A percentile compares a stretch with the other conserved stretches of the same genome.
phyloP scores from a whole-genome alignment of 108 stramenopile genomes.

The Pseudonitzschia multistriata region DNA sequence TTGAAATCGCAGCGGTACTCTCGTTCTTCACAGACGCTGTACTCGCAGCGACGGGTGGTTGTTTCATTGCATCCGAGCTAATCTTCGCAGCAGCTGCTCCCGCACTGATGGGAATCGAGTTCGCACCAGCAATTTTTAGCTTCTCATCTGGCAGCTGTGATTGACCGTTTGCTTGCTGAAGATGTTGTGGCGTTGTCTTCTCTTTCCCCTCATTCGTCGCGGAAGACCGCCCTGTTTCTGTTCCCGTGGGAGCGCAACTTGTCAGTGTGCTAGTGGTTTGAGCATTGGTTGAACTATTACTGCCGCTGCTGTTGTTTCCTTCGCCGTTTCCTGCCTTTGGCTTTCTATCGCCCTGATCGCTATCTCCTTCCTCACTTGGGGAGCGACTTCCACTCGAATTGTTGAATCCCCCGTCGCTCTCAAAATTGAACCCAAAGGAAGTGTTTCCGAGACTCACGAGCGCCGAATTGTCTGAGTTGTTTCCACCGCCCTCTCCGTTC shows the following conservation, averaged over 20 bases:
- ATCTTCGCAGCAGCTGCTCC: constrained; percentile 9
- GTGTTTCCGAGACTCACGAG: constrained; percentile 55
- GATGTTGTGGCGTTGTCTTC: neutral
- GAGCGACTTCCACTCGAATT: constrained; percentile 19
- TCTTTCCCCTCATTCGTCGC: neutral
- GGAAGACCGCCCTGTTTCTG: neutral
- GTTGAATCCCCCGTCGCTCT: constrained; percentile 46
- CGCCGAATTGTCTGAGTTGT: constrained; percentile 69
- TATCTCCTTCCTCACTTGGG: constrained; percentile 4
- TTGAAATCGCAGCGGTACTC: neutral
- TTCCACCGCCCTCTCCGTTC: constrained; percentile 44
- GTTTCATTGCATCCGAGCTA: constrained; percentile 6
- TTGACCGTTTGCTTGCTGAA: neutral
- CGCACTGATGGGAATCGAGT: constrained; percentile 2
- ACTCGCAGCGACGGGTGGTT: neutral
- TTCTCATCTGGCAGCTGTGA: neutral
- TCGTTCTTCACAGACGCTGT: neutral
- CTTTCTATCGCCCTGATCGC: constrained; percentile 20
- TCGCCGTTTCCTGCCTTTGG: constrained; percentile 8
- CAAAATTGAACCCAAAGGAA: constrained; percentile 76
- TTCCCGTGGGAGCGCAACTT: neutral
- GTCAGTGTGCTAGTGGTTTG: neutral
- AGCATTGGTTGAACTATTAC: neutral
- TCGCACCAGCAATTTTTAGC: neutral
- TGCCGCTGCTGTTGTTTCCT: neutral